Base-by-base conservation (phyloP, 2,329 filamentous ascomycete species). In the Chalaropsis ovoidea region DNA sequence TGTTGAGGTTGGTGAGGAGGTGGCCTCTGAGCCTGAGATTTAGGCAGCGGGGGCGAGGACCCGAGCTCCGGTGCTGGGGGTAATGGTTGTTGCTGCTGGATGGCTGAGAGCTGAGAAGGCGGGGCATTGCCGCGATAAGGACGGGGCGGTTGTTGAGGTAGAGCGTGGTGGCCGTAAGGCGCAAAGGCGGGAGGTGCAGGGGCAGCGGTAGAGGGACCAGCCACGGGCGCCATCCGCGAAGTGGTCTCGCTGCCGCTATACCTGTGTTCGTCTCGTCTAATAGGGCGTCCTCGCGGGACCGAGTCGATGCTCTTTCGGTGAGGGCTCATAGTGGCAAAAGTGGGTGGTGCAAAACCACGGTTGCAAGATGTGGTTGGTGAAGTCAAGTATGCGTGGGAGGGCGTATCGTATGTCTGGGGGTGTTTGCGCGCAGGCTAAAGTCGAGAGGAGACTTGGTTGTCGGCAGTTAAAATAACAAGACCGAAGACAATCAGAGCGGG, bases 1-100 rank as follows among this genome's bases (percentile, higher is more conserved):
- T 69, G 67, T 64, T 70, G 69, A 35, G 67, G 64, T 15, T 65
- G 62, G 31, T 67, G 68, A 63, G 66, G 56, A 22, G 27, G 39
- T 22, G 41, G 24, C n/a, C 11, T 58, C 41, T 43, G 66, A 22
- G 42, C 27, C 31, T 27, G 49, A 27, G 52, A 62, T 56, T 54
- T 65, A 49, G 60, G 54, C 35, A 60, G 39, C 6, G 67, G 65
- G 22, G 66, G 61, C 17, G 66, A 67, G 41, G 66, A 67, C 19
- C 66, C 66, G n/a, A 60, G 52, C 56, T 62, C 58, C 63, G 61
- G 60, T 27, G 65, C 68, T 35, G 67, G 52, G 11, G 64, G 67
- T 5, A 66, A 35, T 47, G 64, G 67, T 31, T 67, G 66, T 56
- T 68, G 67, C 17, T 64, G 62, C n/a, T 63, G 64, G 10, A 67